These are phyloP conservation scores for Beauveria pseudobassiana DNA, from an alignment of 2,329 filamentous ascomycete genomes.

Conservation along the genomic window DNA sequence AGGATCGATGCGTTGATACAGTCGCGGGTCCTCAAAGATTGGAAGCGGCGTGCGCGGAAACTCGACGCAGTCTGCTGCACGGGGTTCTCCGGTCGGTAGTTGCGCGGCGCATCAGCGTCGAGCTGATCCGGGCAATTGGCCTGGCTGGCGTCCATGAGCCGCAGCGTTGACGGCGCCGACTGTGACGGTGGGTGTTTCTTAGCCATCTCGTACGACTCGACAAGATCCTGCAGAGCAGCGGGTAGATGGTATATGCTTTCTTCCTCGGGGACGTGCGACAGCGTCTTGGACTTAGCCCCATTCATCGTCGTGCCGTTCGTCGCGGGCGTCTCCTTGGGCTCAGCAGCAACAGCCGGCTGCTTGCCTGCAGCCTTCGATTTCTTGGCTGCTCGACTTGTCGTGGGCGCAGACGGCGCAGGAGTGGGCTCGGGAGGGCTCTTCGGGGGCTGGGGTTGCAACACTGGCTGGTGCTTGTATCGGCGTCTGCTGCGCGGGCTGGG, in stretches of 20 bases:
- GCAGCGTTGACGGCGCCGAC: slow-evolving; percentile 59
- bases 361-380: slow-evolving; percentile 39
- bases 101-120: slow-evolving; percentile 75
- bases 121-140: slow-evolving; percentile 63
- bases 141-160: slow-evolving; percentile 70
- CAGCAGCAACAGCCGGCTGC: slow-evolving; percentile 31
- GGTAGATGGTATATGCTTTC: slow-evolving; percentile 93
- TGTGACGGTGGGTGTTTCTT: slow-evolving; percentile 60
- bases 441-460: slow-evolving; percentile 17
- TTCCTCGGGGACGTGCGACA: slow-evolving; percentile 42
- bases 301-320: slow-evolving; percentile 42
- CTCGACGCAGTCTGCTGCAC: slow-evolving; percentile 68
- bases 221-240: slow-evolving; percentile 76
- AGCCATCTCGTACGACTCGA: slow-evolving; percentile 82
- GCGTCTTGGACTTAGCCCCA: slow-evolving; percentile 41
- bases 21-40: slow-evolving; percentile 82
- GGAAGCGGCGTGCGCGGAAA: slow-evolving; percentile 85
- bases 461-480: slow-evolving; percentile 23
- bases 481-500: slow-evolving; percentile 33
- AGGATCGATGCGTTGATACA: slow-evolving; percentile 86
- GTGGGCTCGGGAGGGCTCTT: slow-evolving; percentile 10
- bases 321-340: slow-evolving; percentile 36
- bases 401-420: slow-evolving; percentile 15
- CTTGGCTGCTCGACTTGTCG: slow-evolving; percentile 21
- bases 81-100: slow-evolving; percentile 76